Conservation (phyloP, 1,284 basidiomycete genomes). For the Cutaneotrichosporon sp. region DNA sequence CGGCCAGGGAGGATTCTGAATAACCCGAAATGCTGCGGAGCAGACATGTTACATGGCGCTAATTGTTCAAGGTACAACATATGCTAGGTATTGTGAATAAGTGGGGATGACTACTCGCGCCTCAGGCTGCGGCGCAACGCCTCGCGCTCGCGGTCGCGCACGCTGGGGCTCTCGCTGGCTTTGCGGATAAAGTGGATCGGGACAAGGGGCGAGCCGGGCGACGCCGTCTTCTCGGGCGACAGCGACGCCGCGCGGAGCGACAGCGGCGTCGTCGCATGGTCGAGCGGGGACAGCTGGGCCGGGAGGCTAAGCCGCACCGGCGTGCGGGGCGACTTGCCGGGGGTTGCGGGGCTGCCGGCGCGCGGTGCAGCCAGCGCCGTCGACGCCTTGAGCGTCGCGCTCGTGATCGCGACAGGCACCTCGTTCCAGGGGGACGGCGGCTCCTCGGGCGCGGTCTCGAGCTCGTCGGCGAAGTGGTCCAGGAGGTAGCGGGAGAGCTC, state of each 20-base stretch:
- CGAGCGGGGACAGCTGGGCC: not conserved
- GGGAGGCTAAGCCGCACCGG: not conserved
- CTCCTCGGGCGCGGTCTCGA: conserved; percentile 37
- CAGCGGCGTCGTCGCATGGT: not conserved
- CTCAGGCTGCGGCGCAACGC: not conserved
- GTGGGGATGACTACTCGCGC: no score
- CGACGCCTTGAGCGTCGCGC: conserved; percentile 1
- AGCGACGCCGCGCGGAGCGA: conserved; percentile 5
- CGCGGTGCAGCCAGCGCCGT: not conserved
- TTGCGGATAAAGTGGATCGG: conserved; percentile 40
- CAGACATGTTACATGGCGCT: no score
- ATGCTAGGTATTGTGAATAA: no score
- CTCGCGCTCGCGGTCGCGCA: conserved; percentile 39
- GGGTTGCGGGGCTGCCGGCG: not conserved
- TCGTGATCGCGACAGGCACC: conserved; percentile 5
- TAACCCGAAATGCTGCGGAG: no score
- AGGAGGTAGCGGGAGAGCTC: conserved; percentile 84
- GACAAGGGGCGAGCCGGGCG: conserved; percentile 25
- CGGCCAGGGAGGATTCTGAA: no score
- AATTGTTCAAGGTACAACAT: no score
- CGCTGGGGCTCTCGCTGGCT: conserved; percentile 38
- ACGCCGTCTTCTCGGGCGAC: not conserved
- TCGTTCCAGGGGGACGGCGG: no score
- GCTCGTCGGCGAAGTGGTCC: conserved; percentile 74
- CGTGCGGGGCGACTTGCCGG: not conserved